Base-by-base conservation (phyloP, 78 protist species). In the Ministeria vibrans region DNA sequence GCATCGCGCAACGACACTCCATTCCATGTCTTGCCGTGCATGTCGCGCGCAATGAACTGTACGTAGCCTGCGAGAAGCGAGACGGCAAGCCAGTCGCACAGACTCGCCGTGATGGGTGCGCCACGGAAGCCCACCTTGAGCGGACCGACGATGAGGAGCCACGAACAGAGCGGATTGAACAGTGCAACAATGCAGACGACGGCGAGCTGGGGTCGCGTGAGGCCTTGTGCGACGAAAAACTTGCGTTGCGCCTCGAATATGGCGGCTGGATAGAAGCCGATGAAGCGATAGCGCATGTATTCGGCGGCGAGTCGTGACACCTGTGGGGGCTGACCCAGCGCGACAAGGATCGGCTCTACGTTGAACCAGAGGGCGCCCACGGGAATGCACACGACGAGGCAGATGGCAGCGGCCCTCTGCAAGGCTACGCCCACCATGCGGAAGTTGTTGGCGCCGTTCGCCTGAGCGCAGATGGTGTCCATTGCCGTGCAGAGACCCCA, bases 381-480 rank as follows among this genome's bases (percentile, higher is more conserved):
- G 70, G 75, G 39, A 20, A 80, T 1, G 62, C 49, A 25, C 28
- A 42, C n/a, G n/a, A n/a, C 20, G 43, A 53, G 7, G 55, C 11
- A 27, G 38, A 80, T 41, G 84, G 59, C 43, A 0, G 41, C 23
- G 39, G 27, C 13, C 0, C 78, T 44, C 55, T 27, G 79, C 30
- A 62, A 25, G 55, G 42, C 4, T 27, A 72, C 73, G 32, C 74
- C 74, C n/a, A 46, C 36, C 22, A 4, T 13, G 49, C 2, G 1
- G 28, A 34, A 1, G 32, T 42, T 2, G 15, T 25, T 2, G 41
- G 75, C 53, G 43, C 85, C 85, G 51, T 3, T 59, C 3, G 80
- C 79, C 75, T 81, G 85, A 13, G 85, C 32, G 36, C 51, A 34
- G 55, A 81, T 73, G 34, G 85, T 73, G 41, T 49, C 79, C 45